These are phyloP conservation scores for Massariosphaeria phaeospora DNA, from an alignment of 495 filamentous ascomycete species.

Conservation along the genomic window DNA sequence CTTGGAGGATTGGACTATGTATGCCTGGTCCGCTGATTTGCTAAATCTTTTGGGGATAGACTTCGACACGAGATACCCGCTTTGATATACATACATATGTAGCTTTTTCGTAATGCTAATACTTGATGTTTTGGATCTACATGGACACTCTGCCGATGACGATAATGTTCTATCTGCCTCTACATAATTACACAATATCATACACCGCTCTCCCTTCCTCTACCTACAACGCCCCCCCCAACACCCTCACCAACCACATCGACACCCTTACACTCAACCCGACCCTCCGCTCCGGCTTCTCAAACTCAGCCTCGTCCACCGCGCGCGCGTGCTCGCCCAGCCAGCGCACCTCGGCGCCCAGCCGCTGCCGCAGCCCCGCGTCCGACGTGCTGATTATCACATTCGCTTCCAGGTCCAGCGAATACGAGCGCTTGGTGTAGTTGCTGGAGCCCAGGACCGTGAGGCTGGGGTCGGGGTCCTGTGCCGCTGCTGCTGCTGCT, in stretches of 20 bases:
- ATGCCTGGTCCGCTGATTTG: neutral
- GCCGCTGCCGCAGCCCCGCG: conserved; percentile 60
- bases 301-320: conserved; percentile 69
- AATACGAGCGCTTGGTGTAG: conserved; percentile 91
- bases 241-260: conserved; percentile 66
- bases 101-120: neutral
- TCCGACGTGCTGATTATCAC: conserved; percentile 79
- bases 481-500: conserved; percentile 9
- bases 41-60: neutral
- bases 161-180: too few species aligned
- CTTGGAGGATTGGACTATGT: too few species aligned
- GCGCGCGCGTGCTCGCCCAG: conserved; percentile 64
- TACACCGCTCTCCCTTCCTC: neutral
- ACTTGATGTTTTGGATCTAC: too few species aligned
- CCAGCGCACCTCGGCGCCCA: conserved; percentile 73
- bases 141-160: too few species aligned
- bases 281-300: conserved; percentile 73
- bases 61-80: conserved; percentile 19
- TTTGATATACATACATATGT: conserved; percentile 3
- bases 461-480: conserved; percentile 57
- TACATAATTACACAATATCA: neutral
- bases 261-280: conserved; percentile 78
- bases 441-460: conserved; percentile 88
- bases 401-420: conserved; percentile 83
- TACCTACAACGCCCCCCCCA: conserved; percentile 43